These are phyloP conservation scores for Chrysoporthe puriensis DNA, from an alignment of 2,329 filamentous ascomycete species.

Conservation along the genomic window DNA sequence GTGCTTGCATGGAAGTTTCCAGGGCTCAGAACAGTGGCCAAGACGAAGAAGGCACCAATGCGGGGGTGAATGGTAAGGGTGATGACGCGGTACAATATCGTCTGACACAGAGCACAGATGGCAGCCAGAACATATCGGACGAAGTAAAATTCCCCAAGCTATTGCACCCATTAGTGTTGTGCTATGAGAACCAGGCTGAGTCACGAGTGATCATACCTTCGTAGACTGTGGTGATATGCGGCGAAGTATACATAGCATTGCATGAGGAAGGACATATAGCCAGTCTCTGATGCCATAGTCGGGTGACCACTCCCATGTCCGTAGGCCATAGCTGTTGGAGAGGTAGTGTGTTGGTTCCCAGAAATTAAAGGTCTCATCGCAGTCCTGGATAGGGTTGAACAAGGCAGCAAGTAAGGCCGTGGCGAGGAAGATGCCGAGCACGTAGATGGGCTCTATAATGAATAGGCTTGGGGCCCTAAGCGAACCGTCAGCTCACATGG, in stretches of 20 bases:
- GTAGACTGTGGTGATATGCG: conserved; percentile 64
- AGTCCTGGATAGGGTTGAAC: conserved; percentile 93
- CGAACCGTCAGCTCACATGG: conserved; percentile 12
- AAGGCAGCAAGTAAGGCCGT: conserved; percentile 77
- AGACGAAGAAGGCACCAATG: conserved; percentile 82
- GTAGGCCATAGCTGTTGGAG: conserved; percentile 86
- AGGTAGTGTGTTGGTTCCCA: conserved; percentile 98
- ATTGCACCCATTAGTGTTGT: conserved; percentile 2
- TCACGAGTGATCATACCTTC: conserved; percentile 49
- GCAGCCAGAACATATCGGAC: conserved; percentile 77
- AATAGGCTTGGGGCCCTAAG: conserved; percentile 57
- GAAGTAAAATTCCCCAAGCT: conserved; percentile 79
- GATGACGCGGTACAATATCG: conserved; percentile 77
- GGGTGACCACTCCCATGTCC: conserved; percentile 99
- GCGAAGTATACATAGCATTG: conserved; percentile 68
- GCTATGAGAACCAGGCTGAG: too few species aligned
- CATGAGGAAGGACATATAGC: conserved; percentile 85
- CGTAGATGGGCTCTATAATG: conserved; percentile 70
- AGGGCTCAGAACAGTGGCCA: conserved; percentile 76
- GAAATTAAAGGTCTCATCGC: conserved; percentile 98
- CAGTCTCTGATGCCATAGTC: conserved; percentile 94
- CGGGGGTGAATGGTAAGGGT: conserved; percentile 77
- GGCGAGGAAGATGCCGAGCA: conserved; percentile 79
- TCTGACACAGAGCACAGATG: conserved; percentile 79
- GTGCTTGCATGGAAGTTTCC: conserved; percentile 93